These are phyloP conservation scores for Tillandsia fasciculata DNA, from an alignment of 176 grass and related monocot genomes.

Conservation along the genomic window DNA sequence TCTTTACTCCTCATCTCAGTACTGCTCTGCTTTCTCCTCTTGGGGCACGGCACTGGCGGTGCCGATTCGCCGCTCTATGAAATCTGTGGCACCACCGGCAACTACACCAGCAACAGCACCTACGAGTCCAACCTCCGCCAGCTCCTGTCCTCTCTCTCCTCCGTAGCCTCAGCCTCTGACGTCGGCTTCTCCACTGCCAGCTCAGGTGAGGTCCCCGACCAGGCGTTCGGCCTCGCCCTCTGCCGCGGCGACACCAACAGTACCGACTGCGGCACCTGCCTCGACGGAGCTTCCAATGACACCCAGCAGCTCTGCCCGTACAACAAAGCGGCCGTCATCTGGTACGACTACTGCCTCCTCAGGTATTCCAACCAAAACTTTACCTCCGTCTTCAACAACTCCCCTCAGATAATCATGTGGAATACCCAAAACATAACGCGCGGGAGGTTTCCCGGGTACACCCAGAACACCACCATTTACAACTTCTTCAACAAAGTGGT, in stretches of 20 bases:
- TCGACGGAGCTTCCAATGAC: neutral
- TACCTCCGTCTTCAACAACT: slow-evolving; percentile 3
- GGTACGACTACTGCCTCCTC: slow-evolving; percentile 5
- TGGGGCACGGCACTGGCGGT: neutral
- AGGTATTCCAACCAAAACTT: slow-evolving; percentile 3
- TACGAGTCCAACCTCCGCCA: slow-evolving; percentile 27
- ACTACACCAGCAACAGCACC: slow-evolving; percentile 19
- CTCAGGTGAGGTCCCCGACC: neutral
- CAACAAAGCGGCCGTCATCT: neutral
- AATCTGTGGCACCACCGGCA: neutral
- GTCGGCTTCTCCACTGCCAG: slow-evolving; percentile 15
- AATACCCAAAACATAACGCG: slow-evolving; percentile 4
- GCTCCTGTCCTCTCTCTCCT: slow-evolving; percentile 11
- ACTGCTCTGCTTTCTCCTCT: neutral
- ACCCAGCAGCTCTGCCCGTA: slow-evolving; percentile 1
- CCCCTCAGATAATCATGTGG: neutral
- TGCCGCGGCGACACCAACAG: slow-evolving; percentile 13
- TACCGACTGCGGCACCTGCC: slow-evolving; percentile 18
- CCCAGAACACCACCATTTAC: neutral
- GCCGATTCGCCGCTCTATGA: neutral
- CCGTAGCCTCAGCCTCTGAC: neutral
- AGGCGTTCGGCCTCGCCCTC: slow-evolving; percentile 24
- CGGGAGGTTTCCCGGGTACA: neutral
- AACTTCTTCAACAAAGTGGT: slow-evolving; percentile 10
- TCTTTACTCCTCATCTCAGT: neutral